Base-by-base conservation (phyloP, 2,329 filamentous ascomycete species). In the Shiraia bambusicola region DNA sequence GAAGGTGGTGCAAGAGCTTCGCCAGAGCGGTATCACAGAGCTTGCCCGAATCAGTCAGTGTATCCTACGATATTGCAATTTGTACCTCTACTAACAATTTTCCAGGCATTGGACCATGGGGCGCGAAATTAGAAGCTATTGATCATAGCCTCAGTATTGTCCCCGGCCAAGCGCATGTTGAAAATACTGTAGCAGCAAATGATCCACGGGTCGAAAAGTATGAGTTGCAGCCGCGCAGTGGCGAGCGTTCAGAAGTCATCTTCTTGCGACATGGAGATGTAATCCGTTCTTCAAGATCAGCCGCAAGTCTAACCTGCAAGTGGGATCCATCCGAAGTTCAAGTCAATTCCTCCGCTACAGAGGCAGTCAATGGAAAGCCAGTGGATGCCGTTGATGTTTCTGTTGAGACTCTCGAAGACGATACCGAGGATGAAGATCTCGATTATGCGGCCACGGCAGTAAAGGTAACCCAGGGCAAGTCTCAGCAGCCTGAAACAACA, bases 311-410 rank as follows among this genome's bases (percentile, higher is more conserved):
- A 5, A 49, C 22, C 6, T 56, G 59, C 28, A 34, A 24, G 3
- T 61, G 52, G 50, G 41, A 45, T 14, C 31, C 48, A 4, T 40
- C 57, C 0, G 53, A 65, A 37, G 47, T 65, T 11, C 62, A 66
- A 39, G 64, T 67, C 25, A 58, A 58, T 25, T 65, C 63, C 1
- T 65, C 64, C 5, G 55, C 54, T n/a, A 51, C 45, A 13, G 51
- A 54, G 8, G 41, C 16, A n/a, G 40, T 34, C 14, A 34, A 48
- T 11, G 32, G 17, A 7, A 30, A 50, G 6, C 30, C 34, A 2
- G 27, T 42, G 11, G 22, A 47, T 8, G 14, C 5, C 12, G 12
- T 27, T 10, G 28, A 31, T 27, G 41, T 27, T n/a, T 34, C 50
- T 22, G 38, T 33, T 9, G 47, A 36, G 13, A 39, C 41, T 6